These are phyloP conservation scores for Basipetospora chlamydospora DNA, from an alignment of 2,329 filamentous ascomycete species.

Conservation along the genomic window DNA sequence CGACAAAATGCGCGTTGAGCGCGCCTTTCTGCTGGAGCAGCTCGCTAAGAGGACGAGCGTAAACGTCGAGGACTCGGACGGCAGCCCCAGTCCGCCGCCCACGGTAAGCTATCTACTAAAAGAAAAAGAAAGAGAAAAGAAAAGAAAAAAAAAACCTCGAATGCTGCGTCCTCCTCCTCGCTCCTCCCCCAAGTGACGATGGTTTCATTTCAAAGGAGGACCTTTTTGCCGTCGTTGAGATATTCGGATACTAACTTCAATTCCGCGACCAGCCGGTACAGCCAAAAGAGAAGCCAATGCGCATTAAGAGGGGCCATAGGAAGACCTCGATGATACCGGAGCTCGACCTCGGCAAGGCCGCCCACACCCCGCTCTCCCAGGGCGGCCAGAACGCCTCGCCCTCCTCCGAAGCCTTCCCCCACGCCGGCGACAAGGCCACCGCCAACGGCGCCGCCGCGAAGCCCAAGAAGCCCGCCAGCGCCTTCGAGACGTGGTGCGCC, in stretches of 20 bases:
- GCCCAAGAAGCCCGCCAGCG: slow-evolving; percentile 28
- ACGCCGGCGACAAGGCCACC: slow-evolving; percentile 23
- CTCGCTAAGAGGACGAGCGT: slow-evolving; percentile 59
- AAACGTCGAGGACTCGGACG: slow-evolving; percentile 64
- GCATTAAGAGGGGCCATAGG: slow-evolving; percentile 58
- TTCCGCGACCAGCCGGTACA: slow-evolving; percentile 16
- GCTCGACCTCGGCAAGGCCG: slow-evolving; percentile 18
- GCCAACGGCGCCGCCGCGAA: slow-evolving; percentile 25
- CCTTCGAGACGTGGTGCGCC: slow-evolving; percentile 43
- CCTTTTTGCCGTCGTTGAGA: too few species aligned
- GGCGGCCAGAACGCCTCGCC: slow-evolving; percentile 26
- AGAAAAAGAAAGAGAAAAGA: too few species aligned
- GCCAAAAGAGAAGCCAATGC: slow-evolving; percentile 66
- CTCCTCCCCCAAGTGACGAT: background rate
- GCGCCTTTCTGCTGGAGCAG: slow-evolving; percentile 60
- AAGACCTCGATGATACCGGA: slow-evolving; percentile 38
- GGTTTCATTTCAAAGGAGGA: background rate
- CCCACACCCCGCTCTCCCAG: slow-evolving; percentile 34
- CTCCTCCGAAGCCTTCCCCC: slow-evolving; percentile 15
- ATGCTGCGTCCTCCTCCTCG: background rate
- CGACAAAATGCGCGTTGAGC: slow-evolving; percentile 80
- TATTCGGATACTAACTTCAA: too few species aligned
- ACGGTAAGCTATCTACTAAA: slow-evolving; percentile 46
- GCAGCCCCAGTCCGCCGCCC: slow-evolving; percentile 64
- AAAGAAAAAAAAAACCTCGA: too few species aligned